phyloP scores from a whole-genome alignment of 2,329 filamentous ascomycete species.

The Ophiostoma montium region DNA sequence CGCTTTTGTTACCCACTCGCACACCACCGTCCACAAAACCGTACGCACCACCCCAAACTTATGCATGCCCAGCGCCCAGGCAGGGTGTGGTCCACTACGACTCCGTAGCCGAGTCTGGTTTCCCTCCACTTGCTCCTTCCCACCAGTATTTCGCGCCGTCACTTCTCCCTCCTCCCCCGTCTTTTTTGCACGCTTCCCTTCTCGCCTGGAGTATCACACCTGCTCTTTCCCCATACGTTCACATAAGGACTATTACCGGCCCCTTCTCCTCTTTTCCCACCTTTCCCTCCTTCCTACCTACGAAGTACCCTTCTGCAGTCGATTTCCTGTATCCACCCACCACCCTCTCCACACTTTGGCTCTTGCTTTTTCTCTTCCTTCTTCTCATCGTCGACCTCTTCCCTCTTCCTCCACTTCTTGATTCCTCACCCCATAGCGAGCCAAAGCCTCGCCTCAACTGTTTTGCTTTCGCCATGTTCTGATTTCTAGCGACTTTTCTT shows the following conservation, averaged over 20 bases:
- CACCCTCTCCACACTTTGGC: background rate
- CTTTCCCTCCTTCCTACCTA: no score
- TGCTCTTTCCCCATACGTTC: background rate
- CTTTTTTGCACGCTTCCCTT: background rate
- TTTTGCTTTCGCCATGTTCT: slow-evolving; percentile 1
- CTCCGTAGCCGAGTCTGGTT: background rate
- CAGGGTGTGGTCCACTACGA: background rate
- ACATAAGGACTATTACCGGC: background rate
- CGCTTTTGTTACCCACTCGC: background rate
- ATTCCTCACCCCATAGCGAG: background rate
- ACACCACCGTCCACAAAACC: background rate
- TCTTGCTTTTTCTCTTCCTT: background rate
- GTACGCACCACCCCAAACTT: background rate
- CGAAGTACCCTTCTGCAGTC: no score
- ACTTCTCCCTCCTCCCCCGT: background rate
- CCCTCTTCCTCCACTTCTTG: background rate
- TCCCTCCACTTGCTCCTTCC: background rate
- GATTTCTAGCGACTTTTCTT: background rate
- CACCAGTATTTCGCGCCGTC: background rate
- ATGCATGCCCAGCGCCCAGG: background rate
- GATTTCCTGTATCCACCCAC: background rate
- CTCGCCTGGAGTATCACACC: no score
- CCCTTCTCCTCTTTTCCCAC: background rate
- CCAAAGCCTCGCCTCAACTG: background rate
- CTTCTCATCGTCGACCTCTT: background rate